Conservation (phyloP, 129 eudicot genomes). For the Sambucus nigra region DNA sequence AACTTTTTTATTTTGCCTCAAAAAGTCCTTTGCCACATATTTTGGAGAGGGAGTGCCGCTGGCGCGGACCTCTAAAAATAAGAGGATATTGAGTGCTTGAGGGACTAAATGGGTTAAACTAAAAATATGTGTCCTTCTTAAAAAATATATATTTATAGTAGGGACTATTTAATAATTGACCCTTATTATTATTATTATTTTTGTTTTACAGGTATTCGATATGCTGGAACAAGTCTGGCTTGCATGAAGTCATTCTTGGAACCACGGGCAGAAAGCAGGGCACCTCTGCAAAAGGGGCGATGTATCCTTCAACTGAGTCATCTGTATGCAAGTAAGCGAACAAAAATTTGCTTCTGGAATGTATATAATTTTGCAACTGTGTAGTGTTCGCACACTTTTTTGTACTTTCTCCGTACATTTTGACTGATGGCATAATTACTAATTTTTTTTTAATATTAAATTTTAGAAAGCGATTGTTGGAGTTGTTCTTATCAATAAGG, state of each 20-base stretch:
- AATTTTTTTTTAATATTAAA: neutral
- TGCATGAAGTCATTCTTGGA: constrained; percentile 87
- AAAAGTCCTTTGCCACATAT: too few relatives aligned
- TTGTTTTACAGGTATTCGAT: constrained; percentile 31
- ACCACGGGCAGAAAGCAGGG: constrained; percentile 97
- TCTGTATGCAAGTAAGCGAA: constrained; percentile 84
- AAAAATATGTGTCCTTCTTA: too few relatives aligned
- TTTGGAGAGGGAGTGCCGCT: too few relatives aligned
- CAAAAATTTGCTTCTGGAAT: neutral
- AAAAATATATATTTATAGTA: too few relatives aligned
- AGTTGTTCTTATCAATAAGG: constrained; percentile 50
- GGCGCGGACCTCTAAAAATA: too few relatives aligned
- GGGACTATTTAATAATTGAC: too few relatives aligned
- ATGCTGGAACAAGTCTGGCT: constrained; percentile 68
- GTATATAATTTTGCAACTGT: constrained; percentile 49
- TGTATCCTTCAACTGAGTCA: constrained; percentile 71
- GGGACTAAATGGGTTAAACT: too few relatives aligned
- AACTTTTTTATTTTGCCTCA: too few relatives aligned
- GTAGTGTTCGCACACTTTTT: neutral
- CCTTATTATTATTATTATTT: constrained; percentile 34
- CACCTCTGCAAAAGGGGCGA: constrained; percentile 76
- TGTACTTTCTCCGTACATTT: constrained; percentile 7
- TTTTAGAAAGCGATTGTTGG: constrained; percentile 70
- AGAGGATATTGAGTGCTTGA: too few relatives aligned
- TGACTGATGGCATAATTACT: neutral